A percentile compares a stretch with the other conserved stretches of the same genome.
Conservation (phyloP, 1,284 basidiomycete species). For the Ganoderma sp. region DNA sequence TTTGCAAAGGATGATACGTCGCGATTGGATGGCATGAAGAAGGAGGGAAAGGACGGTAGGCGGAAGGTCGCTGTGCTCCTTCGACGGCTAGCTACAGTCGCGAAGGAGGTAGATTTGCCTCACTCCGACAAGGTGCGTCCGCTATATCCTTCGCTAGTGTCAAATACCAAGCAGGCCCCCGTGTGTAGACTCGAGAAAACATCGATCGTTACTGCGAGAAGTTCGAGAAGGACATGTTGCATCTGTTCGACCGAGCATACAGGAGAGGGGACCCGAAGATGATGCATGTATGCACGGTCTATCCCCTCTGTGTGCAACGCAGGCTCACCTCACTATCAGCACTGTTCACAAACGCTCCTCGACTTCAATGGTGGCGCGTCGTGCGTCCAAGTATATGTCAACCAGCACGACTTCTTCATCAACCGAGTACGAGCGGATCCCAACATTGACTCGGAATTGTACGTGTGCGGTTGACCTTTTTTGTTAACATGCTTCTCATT, state of each 20-base stretch:
- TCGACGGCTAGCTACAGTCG: constrained; percentile 86
- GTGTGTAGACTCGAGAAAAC: constrained; percentile 74
- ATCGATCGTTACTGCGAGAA: constrained; percentile 98
- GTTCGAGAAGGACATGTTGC: constrained; percentile 98
- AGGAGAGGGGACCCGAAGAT: constrained; percentile 97
- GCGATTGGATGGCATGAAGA: constrained; percentile 80
- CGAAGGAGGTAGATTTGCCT: constrained; percentile 90
- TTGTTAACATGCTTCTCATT: constrained; percentile 10
- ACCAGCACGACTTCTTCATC: constrained; percentile 99
- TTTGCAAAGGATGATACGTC: constrained; percentile 87
- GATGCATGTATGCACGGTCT: constrained; percentile 81
- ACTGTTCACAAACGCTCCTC: constrained; percentile 94
- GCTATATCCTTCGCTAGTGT: neutral
- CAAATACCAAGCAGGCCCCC: neutral
- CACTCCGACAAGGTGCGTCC: constrained; percentile 73
- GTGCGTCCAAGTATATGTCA: constrained; percentile 98
- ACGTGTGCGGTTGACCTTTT: constrained; percentile 38
- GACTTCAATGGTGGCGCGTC: constrained; percentile 98
- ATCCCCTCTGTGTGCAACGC: neutral
- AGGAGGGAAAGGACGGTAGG: constrained; percentile 87
- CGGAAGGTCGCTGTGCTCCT: constrained; percentile 89
- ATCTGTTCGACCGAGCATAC: constrained; percentile 94
- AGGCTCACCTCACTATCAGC: constrained; percentile 54
- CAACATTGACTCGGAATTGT: constrained; percentile 69
- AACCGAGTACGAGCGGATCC: constrained; percentile 77